Percentiles rank a stretch among this genome's conserved stretches.
Conservation (phyloP, 352 stramenopile genomes). For the Phytophthora europaea region DNA sequence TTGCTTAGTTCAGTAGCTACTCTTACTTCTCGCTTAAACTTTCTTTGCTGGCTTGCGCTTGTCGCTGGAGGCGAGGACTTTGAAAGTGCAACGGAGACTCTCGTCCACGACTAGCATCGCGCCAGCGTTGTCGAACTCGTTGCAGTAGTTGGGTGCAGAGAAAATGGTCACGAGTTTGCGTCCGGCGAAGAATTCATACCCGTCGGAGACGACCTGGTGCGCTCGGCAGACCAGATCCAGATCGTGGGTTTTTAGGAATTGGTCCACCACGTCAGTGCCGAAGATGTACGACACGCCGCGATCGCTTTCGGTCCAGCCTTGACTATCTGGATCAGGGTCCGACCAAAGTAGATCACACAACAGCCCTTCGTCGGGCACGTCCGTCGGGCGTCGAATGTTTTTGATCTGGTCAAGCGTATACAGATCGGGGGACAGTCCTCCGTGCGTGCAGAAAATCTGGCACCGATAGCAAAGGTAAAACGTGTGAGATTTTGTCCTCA, state of each 20-base stretch:
- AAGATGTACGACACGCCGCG: slow-evolving; percentile 99
- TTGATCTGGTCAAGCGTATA: slow-evolving; percentile 98
- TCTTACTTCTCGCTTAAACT: not conserved
- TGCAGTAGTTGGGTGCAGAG: slow-evolving; percentile 99
- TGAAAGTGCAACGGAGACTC: slow-evolving; percentile 82
- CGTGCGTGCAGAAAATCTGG: slow-evolving; percentile 99
- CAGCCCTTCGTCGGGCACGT: slow-evolving; percentile 88
- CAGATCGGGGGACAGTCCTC: slow-evolving; percentile 93
- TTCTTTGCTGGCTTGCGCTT: slow-evolving; percentile 70
- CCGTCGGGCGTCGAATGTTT: slow-evolving; percentile 84
- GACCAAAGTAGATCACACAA: slow-evolving; percentile 92
- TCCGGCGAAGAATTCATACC: slow-evolving; percentile 99
- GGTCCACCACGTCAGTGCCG: slow-evolving; percentile 96
- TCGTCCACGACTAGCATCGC: slow-evolving; percentile 86
- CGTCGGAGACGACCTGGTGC: slow-evolving; percentile 99
- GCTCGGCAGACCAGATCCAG: slow-evolving; percentile 98
- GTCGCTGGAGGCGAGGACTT: slow-evolving; percentile 82
- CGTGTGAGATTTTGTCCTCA: not conserved
- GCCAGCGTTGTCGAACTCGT: slow-evolving; percentile 99
- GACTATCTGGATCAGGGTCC: slow-evolving; percentile 87
- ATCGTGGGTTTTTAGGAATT: slow-evolving; percentile 98
- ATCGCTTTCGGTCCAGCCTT: slow-evolving; percentile 97
- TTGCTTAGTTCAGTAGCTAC: slow-evolving; percentile 6
- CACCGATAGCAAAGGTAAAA: not conserved
- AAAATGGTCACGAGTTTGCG: slow-evolving; percentile 99